Evolutionary conservation across 768 basidiomycete species (phyloP).

Genomic region (Mycena rosella): DNA sequence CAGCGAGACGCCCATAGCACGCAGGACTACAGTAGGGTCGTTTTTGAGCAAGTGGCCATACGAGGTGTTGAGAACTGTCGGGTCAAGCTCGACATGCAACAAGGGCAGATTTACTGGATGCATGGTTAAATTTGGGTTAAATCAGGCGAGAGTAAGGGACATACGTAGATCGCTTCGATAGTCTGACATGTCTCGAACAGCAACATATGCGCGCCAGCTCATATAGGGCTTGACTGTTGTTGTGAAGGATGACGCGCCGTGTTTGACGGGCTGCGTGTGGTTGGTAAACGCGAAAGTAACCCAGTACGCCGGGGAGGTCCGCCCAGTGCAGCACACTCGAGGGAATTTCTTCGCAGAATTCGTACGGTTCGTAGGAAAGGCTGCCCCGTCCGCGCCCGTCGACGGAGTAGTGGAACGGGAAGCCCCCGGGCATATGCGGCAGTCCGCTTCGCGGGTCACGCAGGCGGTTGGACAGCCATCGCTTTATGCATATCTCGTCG

Average conservation of each 20-base stretch:
- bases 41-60: slow-evolving; percentile 22
- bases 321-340: slow-evolving; percentile 4
- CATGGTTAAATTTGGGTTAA: background rate
- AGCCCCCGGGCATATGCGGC: slow-evolving; percentile 29
- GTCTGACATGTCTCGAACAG: slow-evolving; percentile 16
- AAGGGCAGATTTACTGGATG: slow-evolving; percentile 18
- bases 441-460: slow-evolving; percentile 3
- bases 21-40: slow-evolving; percentile 17
- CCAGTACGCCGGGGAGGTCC: slow-evolving; percentile 24
- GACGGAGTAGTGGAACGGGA: slow-evolving; percentile 24
- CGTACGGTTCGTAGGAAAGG: slow-evolving; percentile 24
- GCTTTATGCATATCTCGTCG: slow-evolving; percentile 29
- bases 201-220: slow-evolving; percentile 25
- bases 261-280: background rate
- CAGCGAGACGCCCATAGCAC: slow-evolving; percentile 27
- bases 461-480: slow-evolving; percentile 24
- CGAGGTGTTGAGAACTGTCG: slow-evolving; percentile 7
- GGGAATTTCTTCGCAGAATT: slow-evolving; percentile 25
- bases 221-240: slow-evolving; percentile 9
- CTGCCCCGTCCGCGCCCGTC: slow-evolving; percentile 15
- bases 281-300: slow-evolving; percentile 25
- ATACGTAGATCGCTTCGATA: background rate
- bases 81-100: slow-evolving; percentile 22
- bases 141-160: slow-evolving; percentile 1
- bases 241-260: background rate